Conservation (phyloP, 352 stramenopile genomes). For the Pythium folliculosum region DNA sequence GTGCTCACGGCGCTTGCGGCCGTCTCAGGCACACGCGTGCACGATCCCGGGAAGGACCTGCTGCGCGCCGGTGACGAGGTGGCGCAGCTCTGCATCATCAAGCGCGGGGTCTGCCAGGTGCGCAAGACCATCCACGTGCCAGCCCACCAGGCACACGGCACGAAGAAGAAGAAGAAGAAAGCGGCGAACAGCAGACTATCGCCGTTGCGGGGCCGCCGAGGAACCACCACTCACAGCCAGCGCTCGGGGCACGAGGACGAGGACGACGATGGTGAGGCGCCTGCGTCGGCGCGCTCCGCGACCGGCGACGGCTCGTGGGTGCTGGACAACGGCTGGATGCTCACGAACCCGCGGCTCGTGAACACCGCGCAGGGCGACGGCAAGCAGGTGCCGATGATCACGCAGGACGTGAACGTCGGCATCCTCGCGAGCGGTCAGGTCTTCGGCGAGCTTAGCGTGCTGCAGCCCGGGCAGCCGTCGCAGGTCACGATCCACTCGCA, state of each 20-base stretch:
- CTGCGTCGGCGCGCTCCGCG: constrained; percentile 31
- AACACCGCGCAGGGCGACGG: constrained; percentile 39
- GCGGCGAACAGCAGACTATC: not conserved
- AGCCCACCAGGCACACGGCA: not conserved
- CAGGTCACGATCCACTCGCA: constrained; percentile 61
- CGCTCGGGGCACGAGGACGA: not conserved
- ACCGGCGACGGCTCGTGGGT: constrained; percentile 68
- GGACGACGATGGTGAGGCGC: constrained; percentile 18
- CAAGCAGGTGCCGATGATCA: constrained; percentile 25
- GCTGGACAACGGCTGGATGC: constrained; percentile 81
- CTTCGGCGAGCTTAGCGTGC: constrained; percentile 71
- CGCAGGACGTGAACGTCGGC: constrained; percentile 54
- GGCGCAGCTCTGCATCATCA: constrained; percentile 65
- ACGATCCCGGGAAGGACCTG: constrained; percentile 55
- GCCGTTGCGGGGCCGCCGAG: constrained; percentile 1
- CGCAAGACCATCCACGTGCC: constrained; percentile 52
- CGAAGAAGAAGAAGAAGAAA: constrained; percentile 1
- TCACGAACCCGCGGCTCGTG: constrained; percentile 72
- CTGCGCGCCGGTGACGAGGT: constrained; percentile 60
- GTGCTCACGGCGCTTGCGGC: constrained; percentile 49
- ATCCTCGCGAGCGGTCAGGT: constrained; percentile 69
- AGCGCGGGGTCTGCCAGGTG: constrained; percentile 70
- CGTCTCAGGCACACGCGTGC: constrained; percentile 48
- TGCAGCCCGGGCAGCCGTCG: constrained; percentile 64
- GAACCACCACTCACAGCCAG: no score